Evolutionary conservation across 768 basidiomycete genomes (phyloP).

Genomic region (Boletus vinaceobasis): DNA sequence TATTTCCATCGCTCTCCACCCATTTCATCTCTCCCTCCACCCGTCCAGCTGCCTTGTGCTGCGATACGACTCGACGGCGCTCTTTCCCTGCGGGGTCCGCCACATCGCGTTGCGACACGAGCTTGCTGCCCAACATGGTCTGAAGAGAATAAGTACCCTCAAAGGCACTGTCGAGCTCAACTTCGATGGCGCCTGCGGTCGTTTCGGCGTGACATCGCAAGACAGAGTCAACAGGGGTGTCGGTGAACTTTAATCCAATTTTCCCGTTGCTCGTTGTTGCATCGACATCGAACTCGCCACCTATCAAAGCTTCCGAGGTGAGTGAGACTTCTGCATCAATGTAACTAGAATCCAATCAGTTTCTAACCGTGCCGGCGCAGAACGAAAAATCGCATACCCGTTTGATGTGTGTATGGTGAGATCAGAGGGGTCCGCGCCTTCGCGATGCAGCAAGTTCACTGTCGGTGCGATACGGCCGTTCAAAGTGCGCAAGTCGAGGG

Average conservation of each 20-base stretch:
- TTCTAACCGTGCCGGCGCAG: background rate
- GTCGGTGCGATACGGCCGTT: conserved; percentile 40
- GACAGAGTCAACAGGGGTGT: conserved; percentile 35
- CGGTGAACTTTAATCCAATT: conserved; percentile 27
- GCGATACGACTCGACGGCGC: conserved; percentile 29
- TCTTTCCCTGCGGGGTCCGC: conserved; percentile 36
- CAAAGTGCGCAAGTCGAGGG: conserved; percentile 34
- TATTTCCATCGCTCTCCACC: conserved; percentile 20
- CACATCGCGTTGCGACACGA: conserved; percentile 20
- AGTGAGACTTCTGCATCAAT: conserved; percentile 29
- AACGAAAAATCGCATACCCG: conserved; percentile 31
- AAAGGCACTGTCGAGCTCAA: conserved; percentile 35
- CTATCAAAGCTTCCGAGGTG: conserved; percentile 24
- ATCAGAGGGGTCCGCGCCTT: conserved; percentile 21
- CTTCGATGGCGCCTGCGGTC: conserved; percentile 23
- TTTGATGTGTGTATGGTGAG: conserved; percentile 40
- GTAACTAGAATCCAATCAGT: conserved; percentile 14
- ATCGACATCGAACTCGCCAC: conserved; percentile 34
- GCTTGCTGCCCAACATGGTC: conserved; percentile 21
- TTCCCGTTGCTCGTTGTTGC: conserved; percentile 29
- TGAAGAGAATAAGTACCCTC: conserved; percentile 40
- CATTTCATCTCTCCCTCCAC: conserved; percentile 24
- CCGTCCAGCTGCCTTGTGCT: background rate
- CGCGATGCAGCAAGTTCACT: conserved; percentile 35
- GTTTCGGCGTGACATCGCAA: conserved; percentile 32